A percentile compares a stretch with the other conserved stretches of the same genome.
These are phyloP conservation scores for Carex littledalei DNA, from an alignment of 176 grass and related monocot genomes.

Conservation along the genomic window DNA sequence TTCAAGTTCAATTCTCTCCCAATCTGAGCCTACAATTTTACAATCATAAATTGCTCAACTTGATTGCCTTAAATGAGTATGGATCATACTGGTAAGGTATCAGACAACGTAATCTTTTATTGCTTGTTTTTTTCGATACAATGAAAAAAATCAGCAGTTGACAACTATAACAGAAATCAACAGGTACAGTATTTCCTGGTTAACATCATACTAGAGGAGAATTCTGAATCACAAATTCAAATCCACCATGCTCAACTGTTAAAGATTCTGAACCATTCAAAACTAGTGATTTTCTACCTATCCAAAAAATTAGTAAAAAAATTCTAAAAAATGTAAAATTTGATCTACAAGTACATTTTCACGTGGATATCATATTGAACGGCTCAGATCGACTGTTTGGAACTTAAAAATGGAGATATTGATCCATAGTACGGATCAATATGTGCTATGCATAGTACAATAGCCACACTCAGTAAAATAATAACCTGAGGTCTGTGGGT, in stretches of 20 bases:
- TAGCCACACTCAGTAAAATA: too few species aligned
- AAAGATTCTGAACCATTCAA: too few species aligned
- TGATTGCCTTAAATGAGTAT: background rate
- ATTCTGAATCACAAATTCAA: background rate
- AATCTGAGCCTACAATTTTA: constrained; percentile 15
- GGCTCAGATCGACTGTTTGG: too few species aligned
- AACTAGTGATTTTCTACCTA: too few species aligned
- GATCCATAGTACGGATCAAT: too few species aligned
- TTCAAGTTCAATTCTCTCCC: constrained; percentile 3
- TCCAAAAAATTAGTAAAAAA: too few species aligned
- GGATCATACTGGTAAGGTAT: background rate
- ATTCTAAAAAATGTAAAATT: too few species aligned
- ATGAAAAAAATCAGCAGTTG: background rate
- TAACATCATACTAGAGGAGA: background rate
- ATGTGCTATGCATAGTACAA: too few species aligned
- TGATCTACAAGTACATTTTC: too few species aligned
- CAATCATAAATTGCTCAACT: background rate
- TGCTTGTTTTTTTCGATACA: background rate
- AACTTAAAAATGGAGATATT: too few species aligned
- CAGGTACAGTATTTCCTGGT: background rate
- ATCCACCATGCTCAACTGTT: background rate
- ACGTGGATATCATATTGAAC: too few species aligned
- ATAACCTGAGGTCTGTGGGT: constrained; percentile 15
- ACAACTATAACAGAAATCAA: background rate
- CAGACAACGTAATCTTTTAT: background rate